Evolutionary conservation across 768 basidiomycete genomes (phyloP), one percentile per base, ranked within the genome.

Genomic region (Imleria badia): DNA sequence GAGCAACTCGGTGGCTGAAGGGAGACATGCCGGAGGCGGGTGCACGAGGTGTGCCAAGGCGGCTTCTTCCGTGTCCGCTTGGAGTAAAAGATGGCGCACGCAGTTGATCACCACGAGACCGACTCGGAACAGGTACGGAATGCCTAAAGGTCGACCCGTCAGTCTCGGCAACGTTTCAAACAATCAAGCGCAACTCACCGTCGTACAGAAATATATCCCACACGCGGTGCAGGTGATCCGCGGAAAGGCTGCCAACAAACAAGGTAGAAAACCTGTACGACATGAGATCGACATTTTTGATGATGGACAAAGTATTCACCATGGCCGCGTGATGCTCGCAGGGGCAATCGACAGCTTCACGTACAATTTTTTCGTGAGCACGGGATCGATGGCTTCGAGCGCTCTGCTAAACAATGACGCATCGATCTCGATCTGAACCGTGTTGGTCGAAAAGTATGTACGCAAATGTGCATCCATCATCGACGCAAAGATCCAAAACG

Each of bases 401-500:
- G 84, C 85, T 34, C 81, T 83, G 51, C 77, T 78, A 60, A 92
- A 90, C 41, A 94, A 67, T 3, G 81, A 76, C 0, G 88, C 80
- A 55, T 93, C 91, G 9, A 93, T 85, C 59, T 91, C 90, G 51
- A 91, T 73, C 66, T 90, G 88, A 3, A 77, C 75, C 2, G 77
- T 72, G 46, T 72, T 78, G 4, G 77, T 63, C 35, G 86, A 81
- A 65, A 91, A 94, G 67, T 91, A 91, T 0, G 85, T 76, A 2
- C 91, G 85, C n/a, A 92, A 74, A 59, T 91, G 85, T 1, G 81
- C 80, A 60, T 93, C 89, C 91, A 94, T 94, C 59, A 93, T 73
- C 3, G 89, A 90, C 1, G 89, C 79, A 65, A 93, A 92, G 19
- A 89, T 92, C 91, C 91, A 94, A 68, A 94, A 94, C 0, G 89